Percentiles rank a stretch among this genome's conserved stretches.
Conservation (phyloP, 169 alveolate species). For the Perkinsus marinus region DNA sequence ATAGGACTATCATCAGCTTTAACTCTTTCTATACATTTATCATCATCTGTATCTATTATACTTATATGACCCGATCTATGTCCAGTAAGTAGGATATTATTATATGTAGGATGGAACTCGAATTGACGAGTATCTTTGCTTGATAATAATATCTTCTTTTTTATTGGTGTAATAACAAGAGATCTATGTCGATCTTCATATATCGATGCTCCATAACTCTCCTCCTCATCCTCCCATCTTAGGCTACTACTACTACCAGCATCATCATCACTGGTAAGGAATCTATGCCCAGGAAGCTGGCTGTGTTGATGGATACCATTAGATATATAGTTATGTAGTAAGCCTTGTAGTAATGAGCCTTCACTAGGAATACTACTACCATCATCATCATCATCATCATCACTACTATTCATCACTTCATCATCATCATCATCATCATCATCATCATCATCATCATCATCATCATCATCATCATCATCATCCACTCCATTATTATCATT, state of each 20-base stretch:
- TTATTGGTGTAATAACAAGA: neutral
- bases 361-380: neutral
- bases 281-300: neutral
- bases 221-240: too few relatives aligned
- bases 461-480: neutral
- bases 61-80: neutral
- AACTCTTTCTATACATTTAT: neutral
- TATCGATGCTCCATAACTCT: too few relatives aligned
- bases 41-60: neutral
- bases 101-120: slow-evolving; percentile 6
- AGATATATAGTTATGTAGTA: neutral
- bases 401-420: neutral
- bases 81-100: neutral
- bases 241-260: neutral
- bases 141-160: neutral
- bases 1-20: slow-evolving; percentile 8
- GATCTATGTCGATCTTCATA: too few relatives aligned
- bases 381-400: neutral
- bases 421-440: neutral
- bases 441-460: neutral
- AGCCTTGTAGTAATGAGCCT: neutral
- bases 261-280: neutral
- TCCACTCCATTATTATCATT: neutral
- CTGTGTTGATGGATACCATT: too few relatives aligned
- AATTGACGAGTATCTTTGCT: slow-evolving; percentile 17